phyloP scores from a whole-genome alignment of 768 basidiomycete genomes.

The Jaapia argillacea region DNA sequence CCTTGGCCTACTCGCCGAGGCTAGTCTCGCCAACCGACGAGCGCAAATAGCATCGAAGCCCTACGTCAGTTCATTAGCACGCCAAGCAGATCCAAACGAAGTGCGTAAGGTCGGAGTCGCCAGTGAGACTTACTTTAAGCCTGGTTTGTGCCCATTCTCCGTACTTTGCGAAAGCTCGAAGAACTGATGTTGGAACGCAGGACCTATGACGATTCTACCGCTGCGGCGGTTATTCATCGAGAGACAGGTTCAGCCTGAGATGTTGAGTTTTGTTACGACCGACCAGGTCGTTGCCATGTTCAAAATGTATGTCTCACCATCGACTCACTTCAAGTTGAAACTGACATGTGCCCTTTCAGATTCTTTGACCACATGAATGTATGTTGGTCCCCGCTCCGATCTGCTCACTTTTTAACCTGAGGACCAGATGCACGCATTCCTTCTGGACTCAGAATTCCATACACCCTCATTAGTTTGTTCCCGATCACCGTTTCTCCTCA shows the following conservation, averaged over 20 bases:
- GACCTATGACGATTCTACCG: slow-evolving; percentile 83
- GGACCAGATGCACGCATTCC: slow-evolving; percentile 60
- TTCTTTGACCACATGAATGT: slow-evolving; percentile 74
- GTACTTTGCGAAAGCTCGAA: neutral
- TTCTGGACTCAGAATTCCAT: slow-evolving; percentile 84
- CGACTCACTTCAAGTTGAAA: slow-evolving; percentile 4
- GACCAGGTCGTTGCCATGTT: slow-evolving; percentile 91
- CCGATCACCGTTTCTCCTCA: slow-evolving; percentile 89
- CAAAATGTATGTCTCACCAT: slow-evolving; percentile 54
- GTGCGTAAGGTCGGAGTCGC: slow-evolving; percentile 65
- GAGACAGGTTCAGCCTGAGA: slow-evolving; percentile 86
- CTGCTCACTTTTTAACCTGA: neutral
- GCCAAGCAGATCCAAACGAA: slow-evolving; percentile 25
- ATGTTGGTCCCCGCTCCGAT: slow-evolving; percentile 17
- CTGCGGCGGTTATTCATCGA: slow-evolving; percentile 78
- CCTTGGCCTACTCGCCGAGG: slow-evolving; percentile 85
- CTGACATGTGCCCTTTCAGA: slow-evolving; percentile 23
- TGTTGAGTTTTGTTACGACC: slow-evolving; percentile 78
- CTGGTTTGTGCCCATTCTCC: slow-evolving; percentile 38
- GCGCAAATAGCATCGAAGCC: slow-evolving; percentile 31
- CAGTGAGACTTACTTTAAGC: slow-evolving; percentile 85
- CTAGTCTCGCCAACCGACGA: slow-evolving; percentile 67
- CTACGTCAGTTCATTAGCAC: slow-evolving; percentile 14
- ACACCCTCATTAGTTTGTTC: slow-evolving; percentile 91
- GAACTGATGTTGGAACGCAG: slow-evolving; percentile 24